Evolutionary conservation across 768 basidiomycete genomes (phyloP).

Genomic region (Phaeotremella fagi): DNA sequence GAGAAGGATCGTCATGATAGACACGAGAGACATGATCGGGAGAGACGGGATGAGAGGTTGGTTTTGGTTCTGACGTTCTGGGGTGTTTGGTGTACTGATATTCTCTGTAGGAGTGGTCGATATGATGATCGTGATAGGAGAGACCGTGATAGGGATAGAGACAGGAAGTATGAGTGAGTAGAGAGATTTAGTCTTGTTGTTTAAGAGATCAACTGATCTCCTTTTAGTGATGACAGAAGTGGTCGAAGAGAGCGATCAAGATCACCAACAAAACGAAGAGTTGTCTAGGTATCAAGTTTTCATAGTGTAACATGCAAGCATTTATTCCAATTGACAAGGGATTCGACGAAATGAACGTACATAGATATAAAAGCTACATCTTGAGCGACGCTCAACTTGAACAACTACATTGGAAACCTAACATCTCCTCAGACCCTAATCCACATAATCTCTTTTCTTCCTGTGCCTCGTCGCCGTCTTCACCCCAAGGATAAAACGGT

Average conservation of each 20-base stretch:
- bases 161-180: constrained; percentile 11
- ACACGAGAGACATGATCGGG: constrained; percentile 12
- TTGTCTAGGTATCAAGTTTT: too few relatives aligned
- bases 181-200: neutral
- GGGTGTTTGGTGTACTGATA: neutral
- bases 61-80: neutral
- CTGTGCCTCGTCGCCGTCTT: constrained; percentile 54
- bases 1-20: constrained; percentile 10
- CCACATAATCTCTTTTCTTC: constrained; percentile 66
- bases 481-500: constrained; percentile 85
- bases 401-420: constrained; percentile 92
- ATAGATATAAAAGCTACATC: too few relatives aligned
- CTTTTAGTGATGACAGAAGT: constrained; percentile 1
- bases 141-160: constrained; percentile 11
- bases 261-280: constrained; percentile 24
- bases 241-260: constrained; percentile 14
- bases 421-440: constrained; percentile 65
- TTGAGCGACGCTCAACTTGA: constrained; percentile 58
- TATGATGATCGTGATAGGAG: constrained; percentile 12
- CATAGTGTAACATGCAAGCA: too few relatives aligned
- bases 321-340: too few relatives aligned
- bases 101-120: constrained; percentile 2
- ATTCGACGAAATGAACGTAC: too few relatives aligned
- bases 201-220: neutral
- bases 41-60: constrained; percentile 1